Percentiles rank a stretch among this genome's conserved stretches.
Evolutionary conservation across 2,329 filamentous ascomycete genomes (phyloP).

Genomic region (Periconia macrospinosa): DNA sequence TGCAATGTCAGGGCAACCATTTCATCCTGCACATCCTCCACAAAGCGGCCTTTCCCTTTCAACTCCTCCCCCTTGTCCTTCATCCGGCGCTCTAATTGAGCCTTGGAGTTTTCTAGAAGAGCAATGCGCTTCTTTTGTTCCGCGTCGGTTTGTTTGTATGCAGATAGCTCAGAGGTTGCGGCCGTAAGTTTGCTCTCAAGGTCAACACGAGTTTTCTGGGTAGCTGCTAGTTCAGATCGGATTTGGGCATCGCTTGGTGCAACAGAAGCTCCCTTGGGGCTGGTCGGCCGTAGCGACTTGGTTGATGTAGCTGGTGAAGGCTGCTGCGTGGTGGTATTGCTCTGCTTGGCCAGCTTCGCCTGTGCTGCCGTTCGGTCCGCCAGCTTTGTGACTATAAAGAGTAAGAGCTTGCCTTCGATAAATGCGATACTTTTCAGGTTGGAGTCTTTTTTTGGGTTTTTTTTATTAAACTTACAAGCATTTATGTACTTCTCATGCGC

Average conservation of each 20-base stretch:
- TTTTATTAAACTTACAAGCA: slow-evolving; percentile 63
- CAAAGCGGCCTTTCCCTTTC: slow-evolving; percentile 76
- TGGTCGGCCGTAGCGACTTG: slow-evolving; percentile 22
- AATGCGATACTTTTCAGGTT: background rate
- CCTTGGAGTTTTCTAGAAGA: slow-evolving; percentile 64
- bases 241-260: slow-evolving; percentile 30
- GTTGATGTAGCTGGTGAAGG: slow-evolving; percentile 19
- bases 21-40: slow-evolving; percentile 91
- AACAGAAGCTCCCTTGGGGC: slow-evolving; percentile 24
- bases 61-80: slow-evolving; percentile 86
- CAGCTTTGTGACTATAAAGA: slow-evolving; percentile 46
- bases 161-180: slow-evolving; percentile 65
- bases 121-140: slow-evolving; percentile 65
- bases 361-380: slow-evolving; percentile 48
- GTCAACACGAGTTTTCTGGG: slow-evolving; percentile 72
- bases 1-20: slow-evolving; percentile 85
- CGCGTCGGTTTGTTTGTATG: slow-evolving; percentile 62
- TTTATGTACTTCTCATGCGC: slow-evolving; percentile 70
- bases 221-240: slow-evolving; percentile 70
- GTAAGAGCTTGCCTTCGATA: background rate
- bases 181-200: slow-evolving; percentile 66
- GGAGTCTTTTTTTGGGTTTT: too few species aligned
- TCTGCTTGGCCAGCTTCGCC: slow-evolving; percentile 27
- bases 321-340: slow-evolving; percentile 19
- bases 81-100: slow-evolving; percentile 65